Conservation (phyloP, 2,329 filamentous ascomycete genomes). For the Coniochaeta sp. region DNA sequence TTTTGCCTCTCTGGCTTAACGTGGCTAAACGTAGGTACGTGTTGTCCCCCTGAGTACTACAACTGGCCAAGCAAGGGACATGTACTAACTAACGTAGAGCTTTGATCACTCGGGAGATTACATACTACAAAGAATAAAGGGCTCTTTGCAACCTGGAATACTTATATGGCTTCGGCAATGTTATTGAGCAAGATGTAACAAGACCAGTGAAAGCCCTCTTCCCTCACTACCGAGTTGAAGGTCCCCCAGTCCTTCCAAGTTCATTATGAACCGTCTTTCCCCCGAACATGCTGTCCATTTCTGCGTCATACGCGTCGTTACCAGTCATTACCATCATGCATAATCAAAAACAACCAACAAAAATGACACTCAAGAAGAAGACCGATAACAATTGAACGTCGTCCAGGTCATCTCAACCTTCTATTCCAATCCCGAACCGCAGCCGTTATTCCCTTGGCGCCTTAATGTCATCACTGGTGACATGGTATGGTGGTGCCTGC, state of each 20-base stretch:
- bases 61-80: not conserved
- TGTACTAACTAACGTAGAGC: not conserved
- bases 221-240: too few species aligned
- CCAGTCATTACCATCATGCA: not conserved
- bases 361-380: not conserved
- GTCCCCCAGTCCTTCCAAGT: too few species aligned
- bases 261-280: too few species aligned
- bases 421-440: not conserved
- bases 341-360: not conserved
- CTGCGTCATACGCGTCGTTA: not conserved
- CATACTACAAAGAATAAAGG: not conserved
- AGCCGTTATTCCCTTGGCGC: not conserved
- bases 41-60: not conserved
- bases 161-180: too few species aligned
- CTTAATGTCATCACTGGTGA: not conserved
- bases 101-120: not conserved
- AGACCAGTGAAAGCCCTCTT: too few species aligned
- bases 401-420: not conserved
- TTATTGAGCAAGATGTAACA: too few species aligned
- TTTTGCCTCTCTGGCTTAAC: not conserved
- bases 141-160: too few species aligned
- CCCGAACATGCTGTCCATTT: not conserved
- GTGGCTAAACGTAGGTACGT: not conserved
- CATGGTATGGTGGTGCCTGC: not conserved
- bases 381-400: not conserved